phyloP scores from a whole-genome alignment of 768 basidiomycete genomes.

The Hygrophorus russula region DNA sequence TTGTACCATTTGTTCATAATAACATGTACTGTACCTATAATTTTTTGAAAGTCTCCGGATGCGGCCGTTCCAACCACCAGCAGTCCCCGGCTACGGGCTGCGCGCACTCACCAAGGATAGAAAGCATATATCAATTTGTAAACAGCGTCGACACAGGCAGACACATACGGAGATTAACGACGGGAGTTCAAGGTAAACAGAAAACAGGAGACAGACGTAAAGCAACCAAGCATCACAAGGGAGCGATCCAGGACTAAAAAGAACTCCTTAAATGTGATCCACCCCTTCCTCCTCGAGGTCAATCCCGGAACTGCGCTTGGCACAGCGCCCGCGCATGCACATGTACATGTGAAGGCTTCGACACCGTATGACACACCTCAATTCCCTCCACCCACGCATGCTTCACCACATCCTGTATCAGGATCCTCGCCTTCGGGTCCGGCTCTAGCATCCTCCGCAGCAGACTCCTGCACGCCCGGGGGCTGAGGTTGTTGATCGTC shows the following conservation, averaged over 20 bases:
- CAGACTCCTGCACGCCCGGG: slow-evolving; percentile 71
- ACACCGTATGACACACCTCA: slow-evolving; percentile 67
- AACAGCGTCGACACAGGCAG: too few relatives aligned
- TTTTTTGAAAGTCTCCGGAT: too few relatives aligned
- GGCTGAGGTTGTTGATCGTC: slow-evolving; percentile 84
- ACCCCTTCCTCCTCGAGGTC: not conserved
- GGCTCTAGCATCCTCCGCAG: slow-evolving; percentile 95
- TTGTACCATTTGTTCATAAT: too few relatives aligned
- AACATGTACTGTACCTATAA: too few relatives aligned
- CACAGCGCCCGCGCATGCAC: slow-evolving; percentile 52
- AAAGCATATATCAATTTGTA: too few relatives aligned
- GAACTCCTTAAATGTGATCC: not conserved
- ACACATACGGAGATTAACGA: too few relatives aligned
- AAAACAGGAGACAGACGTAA: not conserved
- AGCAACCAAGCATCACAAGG: not conserved
- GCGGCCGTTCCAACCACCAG: too few relatives aligned
- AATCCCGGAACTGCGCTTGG: slow-evolving; percentile 28
- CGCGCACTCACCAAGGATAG: too few relatives aligned
- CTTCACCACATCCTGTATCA: slow-evolving; percentile 72
- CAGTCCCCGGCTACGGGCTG: too few relatives aligned
- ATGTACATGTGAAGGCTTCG: slow-evolving; percentile 62
- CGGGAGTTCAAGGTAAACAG: not conserved
- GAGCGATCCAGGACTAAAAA: not conserved
- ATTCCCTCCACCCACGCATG: slow-evolving; percentile 74
- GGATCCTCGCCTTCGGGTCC: slow-evolving; percentile 63